Evolutionary conservation across 371 early-diverging fungal genomes (phyloP), one percentile per base, ranked within the genome.

Genomic region (Choanephora cucurbitarum): DNA sequence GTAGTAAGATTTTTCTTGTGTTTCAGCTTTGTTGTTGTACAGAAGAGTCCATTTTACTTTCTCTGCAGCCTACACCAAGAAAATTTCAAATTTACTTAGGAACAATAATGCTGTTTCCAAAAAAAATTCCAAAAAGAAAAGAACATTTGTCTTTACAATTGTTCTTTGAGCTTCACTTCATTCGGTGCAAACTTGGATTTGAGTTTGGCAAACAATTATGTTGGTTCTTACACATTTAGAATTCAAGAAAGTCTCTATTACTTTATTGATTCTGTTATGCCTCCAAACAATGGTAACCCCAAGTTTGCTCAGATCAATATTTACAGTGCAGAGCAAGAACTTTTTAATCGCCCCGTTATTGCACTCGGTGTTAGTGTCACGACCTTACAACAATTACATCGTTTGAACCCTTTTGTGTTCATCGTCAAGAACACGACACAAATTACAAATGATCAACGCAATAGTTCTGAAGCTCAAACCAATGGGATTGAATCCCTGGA

Each of bases 241-340:
- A 52, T 52, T 5, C 52, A 52, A 8, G 52, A 22, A 43, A 15
- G 22, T 1, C 43, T 21, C 4, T 13, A 39, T 43, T 37, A 49
- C 28, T 31, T 46, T 9, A 28, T 14, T 14, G 31, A 15, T 5
- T 32, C 47, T 31, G n/a, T 3, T 13, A 19, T 28, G 5, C 28
- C 28, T 28, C 7, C 28, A 3, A 5, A 3, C 15, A 40, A 40
- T 3, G 21, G 14, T 11, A 37, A 15, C 7, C 40, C 51, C 3
- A 39, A 21, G 1, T 52, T 52, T 43, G 52, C 52, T 3, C 52
- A 52, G n/a, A 28, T 52, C 3, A 43, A 52, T 13, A 28, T 52
- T 23, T 52, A 52, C 28, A 28, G 42, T 31, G 42, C 31, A 28
- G 43, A 19, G 8, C 18, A 52, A 2, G 52, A 52, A 31, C 9